Conservation (phyloP, 345 rosid genomes). For the Diplotaxis tenuifolia region DNA sequence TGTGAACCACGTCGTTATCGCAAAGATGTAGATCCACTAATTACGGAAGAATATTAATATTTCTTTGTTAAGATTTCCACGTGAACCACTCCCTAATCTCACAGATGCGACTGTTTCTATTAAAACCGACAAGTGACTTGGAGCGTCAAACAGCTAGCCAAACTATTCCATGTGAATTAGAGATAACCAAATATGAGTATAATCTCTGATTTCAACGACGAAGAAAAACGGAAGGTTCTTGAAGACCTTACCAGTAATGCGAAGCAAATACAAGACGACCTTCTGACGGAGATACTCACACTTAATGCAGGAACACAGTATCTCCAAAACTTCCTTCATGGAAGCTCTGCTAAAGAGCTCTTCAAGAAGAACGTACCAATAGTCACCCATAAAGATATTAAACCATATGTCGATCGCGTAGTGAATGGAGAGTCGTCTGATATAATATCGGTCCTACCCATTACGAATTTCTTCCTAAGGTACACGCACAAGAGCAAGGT, state of each 20-base stretch:
- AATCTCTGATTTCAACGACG: background rate
- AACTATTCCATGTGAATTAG: background rate
- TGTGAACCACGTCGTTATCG: background rate
- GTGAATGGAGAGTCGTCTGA: too few relatives aligned
- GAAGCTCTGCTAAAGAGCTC: constrained; percentile 34
- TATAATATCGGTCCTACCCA: too few relatives aligned
- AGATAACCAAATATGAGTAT: background rate
- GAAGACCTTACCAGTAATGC: background rate
- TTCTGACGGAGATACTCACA: background rate
- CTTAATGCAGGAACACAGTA: constrained; percentile 9
- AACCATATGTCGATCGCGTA: too few relatives aligned
- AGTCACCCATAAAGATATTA: too few relatives aligned
- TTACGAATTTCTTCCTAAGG: too few relatives aligned
- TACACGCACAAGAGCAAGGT: too few relatives aligned
- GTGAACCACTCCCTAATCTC: too few relatives aligned
- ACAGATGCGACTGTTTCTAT: too few relatives aligned
- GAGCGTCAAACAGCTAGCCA: background rate
- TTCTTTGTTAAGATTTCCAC: too few relatives aligned
- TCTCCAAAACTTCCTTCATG: constrained; percentile 19
- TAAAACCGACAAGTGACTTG: background rate
- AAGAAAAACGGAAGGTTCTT: background rate
- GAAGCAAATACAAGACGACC: background rate
- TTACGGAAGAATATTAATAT: too few relatives aligned
- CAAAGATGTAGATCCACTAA: background rate
- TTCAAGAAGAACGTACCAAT: constrained; percentile 20